These are phyloP conservation scores for Flueggea neowawraea DNA, from an alignment of 441 rosid genomes.

Conservation along the genomic window DNA sequence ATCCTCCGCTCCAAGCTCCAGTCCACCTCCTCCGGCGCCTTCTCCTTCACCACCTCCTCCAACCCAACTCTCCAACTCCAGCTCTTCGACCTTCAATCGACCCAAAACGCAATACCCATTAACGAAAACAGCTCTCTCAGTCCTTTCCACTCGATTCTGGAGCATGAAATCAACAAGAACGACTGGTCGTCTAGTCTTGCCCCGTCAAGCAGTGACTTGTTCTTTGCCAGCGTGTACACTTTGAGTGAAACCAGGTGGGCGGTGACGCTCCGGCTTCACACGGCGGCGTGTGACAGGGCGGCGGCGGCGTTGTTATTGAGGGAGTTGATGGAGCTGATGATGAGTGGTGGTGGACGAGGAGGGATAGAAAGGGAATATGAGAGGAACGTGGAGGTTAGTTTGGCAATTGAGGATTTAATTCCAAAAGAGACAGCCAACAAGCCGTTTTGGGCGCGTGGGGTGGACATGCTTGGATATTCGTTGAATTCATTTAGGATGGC, in stretches of 20 bases:
- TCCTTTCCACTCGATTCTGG: conserved; percentile 46
- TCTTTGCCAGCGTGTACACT: conserved; percentile 47
- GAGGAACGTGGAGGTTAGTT: conserved; percentile 22
- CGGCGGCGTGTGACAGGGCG: conserved; percentile 69
- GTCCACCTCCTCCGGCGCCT: conserved; percentile 37
- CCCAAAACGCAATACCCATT: conserved; percentile 36
- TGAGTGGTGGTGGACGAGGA: conserved; percentile 1
- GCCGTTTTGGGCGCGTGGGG: conserved; percentile 82
- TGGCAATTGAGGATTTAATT: conserved; percentile 61
- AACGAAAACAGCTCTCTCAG: conserved; percentile 3
- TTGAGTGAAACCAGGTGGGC: conserved; percentile 37
- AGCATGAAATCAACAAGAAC: conserved; percentile 70
- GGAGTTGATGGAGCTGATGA: conserved; percentile 8
- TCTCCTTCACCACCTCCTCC: conserved; percentile 46
- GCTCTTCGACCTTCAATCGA: conserved; percentile 46
- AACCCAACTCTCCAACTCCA: conserved; percentile 34
- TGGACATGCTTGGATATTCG: conserved; percentile 89
- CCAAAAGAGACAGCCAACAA: conserved; percentile 74
- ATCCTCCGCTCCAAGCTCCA: conserved; percentile 72
- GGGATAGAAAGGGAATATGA: conserved; percentile 20
- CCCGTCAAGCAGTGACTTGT: conserved; percentile 32
- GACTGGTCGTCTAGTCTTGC: conserved; percentile 33
- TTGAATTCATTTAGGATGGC: conserved; percentile 64
- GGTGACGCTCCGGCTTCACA: conserved; percentile 62
- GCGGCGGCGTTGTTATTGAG: conserved; percentile 58